Percentiles rank a stretch among this genome's conserved stretches.
phyloP scores from a whole-genome alignment of 257 asterid genomes.

The Plectranthus barbatus region DNA sequence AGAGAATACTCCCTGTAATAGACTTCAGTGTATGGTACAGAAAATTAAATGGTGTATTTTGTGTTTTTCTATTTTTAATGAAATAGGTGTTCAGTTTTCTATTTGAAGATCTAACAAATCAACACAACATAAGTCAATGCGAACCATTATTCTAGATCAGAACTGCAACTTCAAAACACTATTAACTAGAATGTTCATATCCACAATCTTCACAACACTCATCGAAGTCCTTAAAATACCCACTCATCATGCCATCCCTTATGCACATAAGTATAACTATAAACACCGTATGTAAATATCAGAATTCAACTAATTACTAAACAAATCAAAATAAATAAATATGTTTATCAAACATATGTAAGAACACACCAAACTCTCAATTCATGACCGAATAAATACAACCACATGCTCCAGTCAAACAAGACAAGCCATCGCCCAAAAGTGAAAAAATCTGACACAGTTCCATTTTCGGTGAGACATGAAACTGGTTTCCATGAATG shows the following conservation, averaged over 20 bases:
- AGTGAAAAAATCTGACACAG: neutral
- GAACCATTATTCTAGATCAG: too few relatives aligned
- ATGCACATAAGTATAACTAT: neutral
- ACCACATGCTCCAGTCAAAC: neutral
- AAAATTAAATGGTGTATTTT: too few relatives aligned
- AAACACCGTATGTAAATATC: neutral
- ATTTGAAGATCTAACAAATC: too few relatives aligned
- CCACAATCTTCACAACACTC: neutral
- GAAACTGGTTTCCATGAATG: neutral
- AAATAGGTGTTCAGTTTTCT: too few relatives aligned
- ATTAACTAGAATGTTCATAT: neutral
- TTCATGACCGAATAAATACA: neutral
- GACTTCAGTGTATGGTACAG: neutral
- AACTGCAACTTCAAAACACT: too few relatives aligned
- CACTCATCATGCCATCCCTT: neutral
- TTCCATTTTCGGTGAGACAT: neutral
- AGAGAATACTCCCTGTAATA: too few relatives aligned
- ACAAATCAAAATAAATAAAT: neutral
- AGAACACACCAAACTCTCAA: neutral
- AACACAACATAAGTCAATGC: too few relatives aligned
- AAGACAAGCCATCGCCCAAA: neutral
- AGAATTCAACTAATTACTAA: neutral
- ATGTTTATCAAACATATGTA: neutral
- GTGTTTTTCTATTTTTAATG: too few relatives aligned
- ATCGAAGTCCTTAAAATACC: neutral